Percentiles rank a stretch among this genome's conserved stretches.
Evolutionary conservation across 306 rosid genomes (phyloP).

Genomic region (Glycine soja): DNA sequence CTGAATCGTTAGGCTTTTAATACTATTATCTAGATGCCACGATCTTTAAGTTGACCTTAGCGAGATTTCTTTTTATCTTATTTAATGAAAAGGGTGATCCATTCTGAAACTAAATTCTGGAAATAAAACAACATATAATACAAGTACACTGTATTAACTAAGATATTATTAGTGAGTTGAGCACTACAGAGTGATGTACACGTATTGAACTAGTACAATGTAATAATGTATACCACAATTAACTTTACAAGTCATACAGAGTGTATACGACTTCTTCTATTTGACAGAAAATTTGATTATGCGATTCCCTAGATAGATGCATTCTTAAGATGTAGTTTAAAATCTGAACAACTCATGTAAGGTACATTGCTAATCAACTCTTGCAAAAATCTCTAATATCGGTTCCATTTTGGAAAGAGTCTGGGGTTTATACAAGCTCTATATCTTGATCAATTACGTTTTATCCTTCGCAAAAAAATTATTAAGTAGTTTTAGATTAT

Average conservation of each 20-base stretch:
- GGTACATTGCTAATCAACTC: conserved; percentile 12
- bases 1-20: neutral
- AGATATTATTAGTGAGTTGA: too few species aligned
- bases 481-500: too few species aligned
- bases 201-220: too few species aligned
- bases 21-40: neutral
- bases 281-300: neutral
- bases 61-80: neutral
- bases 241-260: too few species aligned
- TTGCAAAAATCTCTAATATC: neutral
- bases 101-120: neutral
- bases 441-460: neutral
- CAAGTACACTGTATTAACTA: too few species aligned
- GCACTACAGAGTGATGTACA: too few species aligned
- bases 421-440: neutral
- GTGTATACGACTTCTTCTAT: neutral
- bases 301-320: neutral
- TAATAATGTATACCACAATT: too few species aligned
- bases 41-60: neutral
- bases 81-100: neutral
- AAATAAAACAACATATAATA: neutral
- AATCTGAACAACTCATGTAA: neutral
- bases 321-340: conserved; percentile 8
- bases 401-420: neutral
- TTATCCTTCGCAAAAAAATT: too few species aligned